Percentiles rank a stretch among this genome's conserved stretches.
phyloP scores from a whole-genome alignment of 2,329 filamentous ascomycete genomes.

The Ascochyta viciae-villosae region DNA sequence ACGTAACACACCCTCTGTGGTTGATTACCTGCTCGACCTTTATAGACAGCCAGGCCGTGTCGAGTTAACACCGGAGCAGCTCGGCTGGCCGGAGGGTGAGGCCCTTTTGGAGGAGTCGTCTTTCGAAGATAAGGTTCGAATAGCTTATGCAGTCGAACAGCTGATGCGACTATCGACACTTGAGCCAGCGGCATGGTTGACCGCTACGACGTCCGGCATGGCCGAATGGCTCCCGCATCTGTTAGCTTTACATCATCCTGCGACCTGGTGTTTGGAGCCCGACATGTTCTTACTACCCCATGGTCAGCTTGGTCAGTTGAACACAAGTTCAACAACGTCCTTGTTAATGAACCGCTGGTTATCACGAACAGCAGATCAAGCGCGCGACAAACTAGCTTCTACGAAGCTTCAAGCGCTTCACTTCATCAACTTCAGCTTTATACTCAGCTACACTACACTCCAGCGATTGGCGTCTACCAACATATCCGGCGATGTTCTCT shows the following conservation, averaged over 20 bases:
- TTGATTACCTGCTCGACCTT: background rate
- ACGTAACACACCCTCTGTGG: background rate
- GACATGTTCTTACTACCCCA: slow-evolving; percentile 21
- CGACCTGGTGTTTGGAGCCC: slow-evolving; percentile 13
- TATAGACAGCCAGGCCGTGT: slow-evolving; percentile 5
- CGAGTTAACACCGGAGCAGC: background rate
- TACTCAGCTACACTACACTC: slow-evolving; percentile 22
- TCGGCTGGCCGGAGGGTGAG: slow-evolving; percentile 20
- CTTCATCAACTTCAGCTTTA: slow-evolving; percentile 25
- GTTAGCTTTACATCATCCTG: slow-evolving; percentile 26
- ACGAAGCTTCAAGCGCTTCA: slow-evolving; percentile 10
- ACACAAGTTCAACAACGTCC: slow-evolving; percentile 1
- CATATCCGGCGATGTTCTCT: background rate
- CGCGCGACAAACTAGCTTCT: slow-evolving; percentile 3
- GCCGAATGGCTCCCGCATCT: slow-evolving; percentile 33
- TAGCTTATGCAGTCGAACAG: slow-evolving; percentile 27
- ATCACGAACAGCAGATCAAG: slow-evolving; percentile 1
- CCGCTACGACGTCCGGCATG: slow-evolving; percentile 11
- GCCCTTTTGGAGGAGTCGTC: slow-evolving; percentile 6
- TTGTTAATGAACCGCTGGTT: slow-evolving; percentile 1
- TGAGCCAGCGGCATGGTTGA: slow-evolving; percentile 6
- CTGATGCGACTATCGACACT: slow-evolving; percentile 8
- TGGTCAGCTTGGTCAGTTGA: slow-evolving; percentile 12
- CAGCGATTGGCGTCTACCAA: slow-evolving; percentile 12
- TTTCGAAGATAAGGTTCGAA: slow-evolving; percentile 19